Conservation (phyloP, 306 rosid genomes). For the Albizia julibrissin region DNA sequence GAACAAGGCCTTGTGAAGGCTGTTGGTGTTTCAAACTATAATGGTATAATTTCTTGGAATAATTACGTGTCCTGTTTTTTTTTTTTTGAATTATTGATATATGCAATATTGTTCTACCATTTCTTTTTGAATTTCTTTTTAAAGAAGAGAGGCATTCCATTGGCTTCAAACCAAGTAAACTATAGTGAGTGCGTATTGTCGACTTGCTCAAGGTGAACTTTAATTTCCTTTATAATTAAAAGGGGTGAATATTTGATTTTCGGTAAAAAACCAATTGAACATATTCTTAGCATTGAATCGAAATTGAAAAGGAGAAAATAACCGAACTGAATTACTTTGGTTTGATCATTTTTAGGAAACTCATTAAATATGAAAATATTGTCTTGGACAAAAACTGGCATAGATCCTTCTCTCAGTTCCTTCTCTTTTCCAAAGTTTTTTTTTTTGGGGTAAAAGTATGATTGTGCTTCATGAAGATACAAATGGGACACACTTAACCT, state of each 20-base stretch:
- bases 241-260: too few species aligned
- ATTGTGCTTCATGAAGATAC: background rate
- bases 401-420: background rate
- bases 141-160: slow-evolving; percentile 86
- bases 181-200: slow-evolving; percentile 88
- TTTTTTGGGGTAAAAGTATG: background rate
- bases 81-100: background rate
- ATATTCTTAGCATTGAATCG: too few species aligned
- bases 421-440: background rate
- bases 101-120: background rate
- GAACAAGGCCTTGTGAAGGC: slow-evolving; percentile 97
- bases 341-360: background rate
- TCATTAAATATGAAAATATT: too few species aligned
- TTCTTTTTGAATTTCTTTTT: slow-evolving; percentile 32
- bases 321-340: background rate
- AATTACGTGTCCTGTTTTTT: slow-evolving; percentile 8
- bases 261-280: too few species aligned
- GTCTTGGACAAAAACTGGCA: too few species aligned
- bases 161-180: slow-evolving; percentile 93
- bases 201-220: slow-evolving; percentile 82
- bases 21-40: slow-evolving; percentile 92
- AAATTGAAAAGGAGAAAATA: background rate
- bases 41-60: slow-evolving; percentile 49
- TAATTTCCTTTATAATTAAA: slow-evolving; percentile 6
- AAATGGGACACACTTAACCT: background rate